Evolutionary conservation across 345 rosid genomes (phyloP).

Genomic region (Arabis hirsuta): DNA sequence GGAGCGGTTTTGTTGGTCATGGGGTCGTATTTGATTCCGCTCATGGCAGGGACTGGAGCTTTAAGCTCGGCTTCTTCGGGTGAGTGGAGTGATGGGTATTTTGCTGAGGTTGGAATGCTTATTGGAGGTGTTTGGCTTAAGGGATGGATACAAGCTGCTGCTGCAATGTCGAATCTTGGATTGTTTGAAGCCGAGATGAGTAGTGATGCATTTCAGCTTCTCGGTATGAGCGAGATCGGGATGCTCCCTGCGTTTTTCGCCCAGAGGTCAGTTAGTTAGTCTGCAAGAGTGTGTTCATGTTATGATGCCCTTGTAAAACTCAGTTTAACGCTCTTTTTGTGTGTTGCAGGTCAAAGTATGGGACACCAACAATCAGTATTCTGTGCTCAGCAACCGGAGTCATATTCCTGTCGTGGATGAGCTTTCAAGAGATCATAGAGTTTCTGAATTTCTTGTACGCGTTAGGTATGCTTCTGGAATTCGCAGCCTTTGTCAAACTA

Average conservation of each 20-base stretch:
- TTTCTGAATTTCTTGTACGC: conserved; percentile 88
- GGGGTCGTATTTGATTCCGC: conserved; percentile 74
- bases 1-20: conserved; percentile 84
- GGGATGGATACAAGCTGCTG: conserved; percentile 94
- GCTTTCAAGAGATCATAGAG: conserved; percentile 90
- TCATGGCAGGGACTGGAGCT: conserved; percentile 86
- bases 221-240: conserved; percentile 93
- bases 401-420: conserved; percentile 87
- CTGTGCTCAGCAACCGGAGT: conserved; percentile 87
- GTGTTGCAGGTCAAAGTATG: conserved; percentile 71
- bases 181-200: conserved; percentile 98
- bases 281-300: conserved; percentile 3
- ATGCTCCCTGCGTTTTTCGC: conserved; percentile 85
- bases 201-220: conserved; percentile 87
- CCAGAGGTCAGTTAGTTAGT: conserved; percentile 52
- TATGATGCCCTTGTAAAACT: conserved; percentile 2
- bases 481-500: conserved; percentile 80
- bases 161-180: conserved; percentile 93
- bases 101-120: conserved; percentile 88
- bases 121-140: conserved; percentile 90
- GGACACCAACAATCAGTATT: conserved; percentile 89
- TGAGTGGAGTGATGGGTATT: conserved; percentile 92
- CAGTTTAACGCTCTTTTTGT: conserved; percentile 23
- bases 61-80: conserved; percentile 51
- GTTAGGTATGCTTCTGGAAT: conserved; percentile 85